Evolutionary conservation across 2,329 filamentous ascomycete genomes (phyloP).

Genomic region (Neocucurbitaria cava): DNA sequence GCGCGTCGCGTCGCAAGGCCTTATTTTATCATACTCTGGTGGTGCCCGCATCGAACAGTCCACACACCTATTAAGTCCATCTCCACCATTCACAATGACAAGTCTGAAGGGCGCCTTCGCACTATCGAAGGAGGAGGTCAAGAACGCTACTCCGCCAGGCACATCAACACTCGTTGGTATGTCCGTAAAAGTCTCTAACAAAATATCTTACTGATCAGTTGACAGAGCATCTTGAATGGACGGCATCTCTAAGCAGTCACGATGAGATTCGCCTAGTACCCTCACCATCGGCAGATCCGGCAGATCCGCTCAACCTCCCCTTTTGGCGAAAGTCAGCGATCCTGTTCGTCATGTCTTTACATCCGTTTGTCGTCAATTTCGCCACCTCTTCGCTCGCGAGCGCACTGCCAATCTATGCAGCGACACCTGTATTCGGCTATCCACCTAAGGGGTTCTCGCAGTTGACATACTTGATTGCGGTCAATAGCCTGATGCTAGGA

Average conservation of each 20-base stretch:
- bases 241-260: constrained; percentile 38
- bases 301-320: constrained; percentile 52
- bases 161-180: constrained; percentile 50
- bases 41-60: too few species aligned
- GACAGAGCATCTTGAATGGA: constrained; percentile 41
- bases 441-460: constrained; percentile 39
- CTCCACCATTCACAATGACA: constrained; percentile 34
- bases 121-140: constrained; percentile 50
- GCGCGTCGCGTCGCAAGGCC: too few species aligned
- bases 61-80: not conserved
- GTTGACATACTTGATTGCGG: constrained; percentile 48
- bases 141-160: constrained; percentile 49
- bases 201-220: too few species aligned
- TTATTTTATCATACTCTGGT: too few species aligned
- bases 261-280: constrained; percentile 50
- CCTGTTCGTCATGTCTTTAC: constrained; percentile 47
- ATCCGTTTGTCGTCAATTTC: constrained; percentile 49
- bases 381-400: constrained; percentile 46
- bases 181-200: not conserved
- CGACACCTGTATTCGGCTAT: constrained; percentile 38
- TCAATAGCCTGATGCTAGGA: constrained; percentile 50
- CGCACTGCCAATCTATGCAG: constrained; percentile 45
- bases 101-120: constrained; percentile 45
- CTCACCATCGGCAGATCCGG: constrained; percentile 48
- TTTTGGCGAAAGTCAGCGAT: constrained; percentile 46